phyloP scores from a whole-genome alignment of 495 filamentous ascomycete species.

The Xylaria cubensis region DNA sequence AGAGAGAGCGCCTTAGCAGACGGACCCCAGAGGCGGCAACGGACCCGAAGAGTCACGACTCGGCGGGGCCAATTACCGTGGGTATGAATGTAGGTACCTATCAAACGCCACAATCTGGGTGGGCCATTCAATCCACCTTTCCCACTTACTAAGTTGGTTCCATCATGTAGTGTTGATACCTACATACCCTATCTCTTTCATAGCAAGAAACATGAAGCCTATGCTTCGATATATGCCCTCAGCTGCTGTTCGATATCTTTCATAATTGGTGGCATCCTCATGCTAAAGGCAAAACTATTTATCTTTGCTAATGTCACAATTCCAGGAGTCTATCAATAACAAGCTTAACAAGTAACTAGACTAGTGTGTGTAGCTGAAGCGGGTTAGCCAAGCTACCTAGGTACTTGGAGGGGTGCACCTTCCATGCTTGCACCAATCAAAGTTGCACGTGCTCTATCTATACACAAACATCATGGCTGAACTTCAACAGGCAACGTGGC shows the following conservation, averaged over 20 bases:
- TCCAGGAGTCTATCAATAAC: neutral
- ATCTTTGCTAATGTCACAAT: neutral
- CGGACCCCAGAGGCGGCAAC: slow-evolving; percentile 1
- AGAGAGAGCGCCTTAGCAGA: slow-evolving; percentile 1
- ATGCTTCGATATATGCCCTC: neutral
- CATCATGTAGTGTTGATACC: no score
- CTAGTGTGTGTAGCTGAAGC: neutral
- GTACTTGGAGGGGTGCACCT: neutral
- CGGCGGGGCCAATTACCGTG: slow-evolving; percentile 34
- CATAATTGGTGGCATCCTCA: neutral
- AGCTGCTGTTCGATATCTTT: neutral
- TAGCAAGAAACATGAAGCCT: neutral
- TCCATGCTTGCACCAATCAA: no score
- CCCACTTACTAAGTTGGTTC: neutral
- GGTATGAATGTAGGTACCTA: no score
- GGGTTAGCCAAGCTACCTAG: neutral
- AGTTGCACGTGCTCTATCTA: neutral
- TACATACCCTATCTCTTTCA: neutral
- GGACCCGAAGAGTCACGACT: slow-evolving; percentile 28
- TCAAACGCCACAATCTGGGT: neutral
- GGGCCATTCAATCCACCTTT: neutral
- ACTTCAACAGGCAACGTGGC: slow-evolving; percentile 14
- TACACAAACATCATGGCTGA: no score
- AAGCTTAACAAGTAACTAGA: neutral
- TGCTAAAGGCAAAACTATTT: neutral